Percentiles rank a stretch among this genome's conserved stretches.
Conservation (phyloP, 192 early-diverging fungal genomes). For the Mortierella claussenii region DNA sequence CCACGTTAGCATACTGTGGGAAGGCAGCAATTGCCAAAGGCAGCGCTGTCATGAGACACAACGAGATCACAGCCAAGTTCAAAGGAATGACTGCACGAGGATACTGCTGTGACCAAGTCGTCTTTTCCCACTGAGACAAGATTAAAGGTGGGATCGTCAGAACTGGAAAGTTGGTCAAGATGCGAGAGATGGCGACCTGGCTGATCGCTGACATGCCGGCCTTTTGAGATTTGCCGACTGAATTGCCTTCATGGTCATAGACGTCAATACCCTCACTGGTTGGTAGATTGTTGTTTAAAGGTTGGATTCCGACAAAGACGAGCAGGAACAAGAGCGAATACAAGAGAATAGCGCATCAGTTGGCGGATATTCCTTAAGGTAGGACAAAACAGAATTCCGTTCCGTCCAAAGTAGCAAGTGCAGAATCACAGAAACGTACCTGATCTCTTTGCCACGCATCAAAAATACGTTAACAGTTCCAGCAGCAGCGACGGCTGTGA, state of each 20-base stretch:
- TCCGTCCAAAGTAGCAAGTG: too few relatives aligned
- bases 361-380: too few relatives aligned
- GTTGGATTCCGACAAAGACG: too few relatives aligned
- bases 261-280: constrained; percentile 85
- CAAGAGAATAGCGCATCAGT: too few relatives aligned
- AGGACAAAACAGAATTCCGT: too few relatives aligned
- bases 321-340: too few relatives aligned
- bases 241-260: constrained; percentile 69
- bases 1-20: constrained; percentile 74
- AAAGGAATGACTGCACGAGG: constrained; percentile 67
- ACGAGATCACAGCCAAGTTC: constrained; percentile 74
- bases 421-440: too few relatives aligned
- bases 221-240: constrained; percentile 71
- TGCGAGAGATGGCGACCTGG: constrained; percentile 84
- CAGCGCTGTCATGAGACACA: constrained; percentile 77
- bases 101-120: constrained; percentile 61
- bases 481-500: constrained; percentile 81
- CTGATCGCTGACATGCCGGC: constrained; percentile 75
- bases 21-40: constrained; percentile 84
- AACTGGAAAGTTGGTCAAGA: constrained; percentile 76
- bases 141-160: constrained; percentile 79
- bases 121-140: constrained; percentile 72
- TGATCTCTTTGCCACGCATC: constrained; percentile 86
- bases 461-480: constrained; percentile 86
- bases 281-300: too few relatives aligned